Percentiles rank a stretch among this genome's conserved stretches.
phyloP scores from a whole-genome alignment of 2,329 filamentous ascomycete species.

The Macrophomina tecta region DNA sequence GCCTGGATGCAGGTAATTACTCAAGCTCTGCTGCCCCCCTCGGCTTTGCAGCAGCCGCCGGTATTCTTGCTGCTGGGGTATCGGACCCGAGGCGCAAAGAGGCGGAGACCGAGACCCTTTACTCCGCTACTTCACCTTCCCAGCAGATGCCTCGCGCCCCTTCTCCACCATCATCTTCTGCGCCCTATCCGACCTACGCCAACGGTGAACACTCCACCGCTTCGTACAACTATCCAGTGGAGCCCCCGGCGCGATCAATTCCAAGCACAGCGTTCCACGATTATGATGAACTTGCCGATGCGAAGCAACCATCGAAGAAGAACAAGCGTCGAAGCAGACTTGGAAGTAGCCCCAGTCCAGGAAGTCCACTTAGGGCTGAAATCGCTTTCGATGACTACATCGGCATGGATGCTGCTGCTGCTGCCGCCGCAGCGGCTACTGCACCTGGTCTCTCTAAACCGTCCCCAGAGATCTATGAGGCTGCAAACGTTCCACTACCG shows the following conservation, averaged over 20 bases:
- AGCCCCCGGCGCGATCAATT: conserved; percentile 30
- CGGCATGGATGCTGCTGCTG: conserved; percentile 30
- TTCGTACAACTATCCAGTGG: not conserved
- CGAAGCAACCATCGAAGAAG: conserved; percentile 53
- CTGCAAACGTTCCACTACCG: conserved; percentile 28
- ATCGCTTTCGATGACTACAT: conserved; percentile 53
- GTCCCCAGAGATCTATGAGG: conserved; percentile 7
- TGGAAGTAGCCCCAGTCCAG: conserved; percentile 34
- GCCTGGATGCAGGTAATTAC: not conserved
- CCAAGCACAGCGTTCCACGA: conserved; percentile 45
- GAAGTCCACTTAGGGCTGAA: conserved; percentile 35
- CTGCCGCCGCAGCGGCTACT: not conserved
- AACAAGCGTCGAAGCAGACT: conserved; percentile 51
- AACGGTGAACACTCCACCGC: conserved; percentile 7
- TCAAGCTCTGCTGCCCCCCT: conserved; percentile 5
- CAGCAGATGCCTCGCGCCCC: not conserved
- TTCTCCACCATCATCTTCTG: not conserved
- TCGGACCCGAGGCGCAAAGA: conserved; percentile 16
- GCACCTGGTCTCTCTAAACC: not conserved
- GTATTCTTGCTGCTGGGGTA: conserved; percentile 10
- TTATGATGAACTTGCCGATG: conserved; percentile 40
- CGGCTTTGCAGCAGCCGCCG: conserved; percentile 14
- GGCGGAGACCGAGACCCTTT: conserved; percentile 3
- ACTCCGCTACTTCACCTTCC: not conserved
- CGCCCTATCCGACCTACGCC: not conserved